Evolutionary conservation across 1,139 yeast species (phyloP), one percentile per base, ranked within the genome.

Genomic region (Sugiyamaella novakii): DNA sequence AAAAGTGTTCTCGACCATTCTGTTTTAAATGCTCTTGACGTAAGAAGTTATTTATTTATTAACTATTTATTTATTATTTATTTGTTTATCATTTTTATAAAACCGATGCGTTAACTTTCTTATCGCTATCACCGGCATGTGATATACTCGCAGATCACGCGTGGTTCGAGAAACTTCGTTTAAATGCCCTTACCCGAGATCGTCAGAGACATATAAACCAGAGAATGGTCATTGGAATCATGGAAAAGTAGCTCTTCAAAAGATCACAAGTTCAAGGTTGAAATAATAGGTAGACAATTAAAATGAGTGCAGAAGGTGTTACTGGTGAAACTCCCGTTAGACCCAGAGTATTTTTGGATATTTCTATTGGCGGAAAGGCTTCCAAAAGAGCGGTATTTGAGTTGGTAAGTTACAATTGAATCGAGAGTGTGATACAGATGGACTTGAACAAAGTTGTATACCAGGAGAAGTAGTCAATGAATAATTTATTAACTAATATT

Each of bases 371-470:
- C 47, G 84, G 77, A 29, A 75, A 72, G 50, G 72, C 80, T 5
- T 75, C 78, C 55, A 96, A 96, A 31, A 79, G 94, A 60, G 76
- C 85, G 29, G 84, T 81, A 5, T 84, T 88, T 64, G 88, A 87
- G 63, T 73, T 89, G 47, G 89, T 76, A 74, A 74, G 76, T 57
- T 96, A 87, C 58, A n/a, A n/a, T n/a, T 6, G 25, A 22, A 22
- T 22, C 5, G 25, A 22, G 25, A 22, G n/a, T n/a, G n/a, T n/a
- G n/a, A n/a, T n/a, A n/a, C n/a, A n/a, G n/a, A n/a, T n/a, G n/a
- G n/a, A n/a, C n/a, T n/a, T n/a, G n/a, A n/a, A n/a, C n/a, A n/a
- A n/a, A n/a, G n/a, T n/a, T n/a, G n/a, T n/a, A n/a, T n/a, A n/a
- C 37, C 5, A 33, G 37, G 19, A 14, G 6, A 5, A 18, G n/a